Evolutionary conservation across 352 stramenopile genomes (phyloP), one percentile per base, ranked within the genome.

Genomic region (Globisporangium ultimum): DNA sequence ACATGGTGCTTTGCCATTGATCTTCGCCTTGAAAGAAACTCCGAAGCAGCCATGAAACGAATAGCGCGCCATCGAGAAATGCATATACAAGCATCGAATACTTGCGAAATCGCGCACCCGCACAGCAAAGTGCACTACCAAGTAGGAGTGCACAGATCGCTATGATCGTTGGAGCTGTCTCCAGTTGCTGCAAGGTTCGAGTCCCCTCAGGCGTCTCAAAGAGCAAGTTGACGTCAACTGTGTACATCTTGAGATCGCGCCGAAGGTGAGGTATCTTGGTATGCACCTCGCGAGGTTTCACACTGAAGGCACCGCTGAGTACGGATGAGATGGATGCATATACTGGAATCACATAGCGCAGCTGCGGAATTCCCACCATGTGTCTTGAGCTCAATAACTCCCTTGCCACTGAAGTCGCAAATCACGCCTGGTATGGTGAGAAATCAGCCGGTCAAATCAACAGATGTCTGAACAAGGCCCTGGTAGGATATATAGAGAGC

Each of bases 1-100:
- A 76, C 17, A 58, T 60, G 1, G 64, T 61, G 17, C 61, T 60
- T 20, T 67, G 47, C 65, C 66, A 83, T 18, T 60, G n/a, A 15
- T 24, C 17, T 4, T 11, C 20, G 28, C 21, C 15, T 17, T 36
- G 32, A 10, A 71, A 47, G 15, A 64, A 18, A 4, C 21, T 13
- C 17, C 64, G 38, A 20, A 75, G 45, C 36, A 58, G n/a, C 4
- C 68, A 47, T 7, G 63, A 71, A 5, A 58, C 24, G n/a, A 60
- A 20, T 1, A 71, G 36, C 0, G 65, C 53, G 22, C 68, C 68
- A n/a, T 67, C 60, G 15, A 59, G 42, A 58, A 75, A 74, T 22
- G 60, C 68, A 13, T 36, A 71, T 9, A 52, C 50, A 28, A 74
- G 68, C 17, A 53, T 50, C 34, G 55, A 41, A 14, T 63, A 43